These are phyloP conservation scores for Lignosus rhinocerotis DNA, from an alignment of 1,284 basidiomycete species.

Conservation along the genomic window DNA sequence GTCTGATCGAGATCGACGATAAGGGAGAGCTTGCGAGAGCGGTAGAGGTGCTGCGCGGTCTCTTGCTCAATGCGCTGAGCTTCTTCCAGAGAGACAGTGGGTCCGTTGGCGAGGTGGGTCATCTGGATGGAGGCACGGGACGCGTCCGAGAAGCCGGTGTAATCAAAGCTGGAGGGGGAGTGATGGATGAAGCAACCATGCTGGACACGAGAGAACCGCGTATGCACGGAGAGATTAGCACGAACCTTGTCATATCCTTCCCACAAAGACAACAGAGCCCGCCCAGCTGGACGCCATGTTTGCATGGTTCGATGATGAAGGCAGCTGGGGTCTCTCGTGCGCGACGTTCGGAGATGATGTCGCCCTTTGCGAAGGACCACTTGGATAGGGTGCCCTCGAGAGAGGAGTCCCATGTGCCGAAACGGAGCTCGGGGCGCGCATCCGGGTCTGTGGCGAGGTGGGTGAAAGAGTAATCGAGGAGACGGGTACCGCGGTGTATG, in stretches of 20 bases:
- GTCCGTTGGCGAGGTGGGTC: slow-evolving; percentile 81
- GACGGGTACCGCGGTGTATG: slow-evolving; percentile 68
- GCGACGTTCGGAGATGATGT: slow-evolving; percentile 55
- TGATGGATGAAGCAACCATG: not conserved
- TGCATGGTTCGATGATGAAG: slow-evolving; percentile 82
- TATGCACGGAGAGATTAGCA: slow-evolving; percentile 18
- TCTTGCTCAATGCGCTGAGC: slow-evolving; percentile 87
- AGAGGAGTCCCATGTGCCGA: slow-evolving; percentile 86
- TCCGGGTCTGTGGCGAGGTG: slow-evolving; percentile 44
- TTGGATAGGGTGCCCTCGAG: slow-evolving; percentile 71
- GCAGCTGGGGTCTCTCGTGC: slow-evolving; percentile 62
- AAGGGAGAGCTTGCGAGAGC: slow-evolving; percentile 81
- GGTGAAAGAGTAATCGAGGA: slow-evolving; percentile 80
- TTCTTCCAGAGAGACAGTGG: slow-evolving; percentile 81
- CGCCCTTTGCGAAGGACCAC: slow-evolving; percentile 66
- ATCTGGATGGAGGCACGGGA: slow-evolving; percentile 82
- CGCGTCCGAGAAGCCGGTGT: slow-evolving; percentile 81
- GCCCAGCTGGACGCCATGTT: slow-evolving; percentile 89
- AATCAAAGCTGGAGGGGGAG: slow-evolving; percentile 65
- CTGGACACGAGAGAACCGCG: not conserved
- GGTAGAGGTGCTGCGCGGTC: slow-evolving; percentile 76
- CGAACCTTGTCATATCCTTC: slow-evolving; percentile 89
- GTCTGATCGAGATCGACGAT: slow-evolving; percentile 99
- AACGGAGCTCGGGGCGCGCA: slow-evolving; percentile 63
- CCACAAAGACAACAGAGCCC: slow-evolving; percentile 94